Percentiles rank a stretch among this genome's conserved stretches.
These are phyloP conservation scores for Dendrobium catenatum DNA, from an alignment of 106 monocot species.

Conservation along the genomic window DNA sequence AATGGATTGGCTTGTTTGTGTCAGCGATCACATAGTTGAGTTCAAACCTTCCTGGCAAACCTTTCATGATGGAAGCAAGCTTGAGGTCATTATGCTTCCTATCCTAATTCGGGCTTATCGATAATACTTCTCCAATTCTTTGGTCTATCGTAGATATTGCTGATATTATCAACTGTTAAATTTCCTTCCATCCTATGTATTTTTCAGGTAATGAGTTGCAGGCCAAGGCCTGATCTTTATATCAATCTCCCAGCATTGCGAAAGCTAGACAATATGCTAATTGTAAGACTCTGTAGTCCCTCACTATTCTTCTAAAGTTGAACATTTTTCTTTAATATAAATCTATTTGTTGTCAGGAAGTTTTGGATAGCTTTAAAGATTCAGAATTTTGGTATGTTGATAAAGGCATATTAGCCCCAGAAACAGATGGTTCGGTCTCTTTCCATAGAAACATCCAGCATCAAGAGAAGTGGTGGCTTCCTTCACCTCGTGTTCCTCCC, in stretches of 20 bases:
- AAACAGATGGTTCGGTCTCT: constrained; percentile 57
- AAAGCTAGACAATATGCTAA: constrained; percentile 80
- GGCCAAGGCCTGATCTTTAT: constrained; percentile 61
- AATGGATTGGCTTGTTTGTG: constrained; percentile 81
- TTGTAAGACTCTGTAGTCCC: constrained; percentile 31
- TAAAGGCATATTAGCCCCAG: constrained; percentile 53
- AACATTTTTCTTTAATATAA: not conserved
- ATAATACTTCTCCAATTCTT: not conserved
- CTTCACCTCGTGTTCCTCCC: constrained; percentile 68
- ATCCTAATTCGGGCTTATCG: not conserved
- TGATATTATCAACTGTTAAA: no score
- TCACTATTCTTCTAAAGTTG: not conserved
- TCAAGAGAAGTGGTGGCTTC: constrained; percentile 96
- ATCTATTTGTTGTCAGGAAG: constrained; percentile 45
- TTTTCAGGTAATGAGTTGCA: constrained; percentile 74
- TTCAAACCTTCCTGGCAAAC: constrained; percentile 74
- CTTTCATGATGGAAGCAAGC: constrained; percentile 77
- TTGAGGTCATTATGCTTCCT: constrained; percentile 44
- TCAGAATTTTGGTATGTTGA: constrained; percentile 91
- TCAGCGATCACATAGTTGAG: constrained; percentile 86
- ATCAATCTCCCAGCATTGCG: constrained; percentile 82
- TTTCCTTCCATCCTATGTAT: not conserved
- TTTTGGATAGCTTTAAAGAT: constrained; percentile 59
- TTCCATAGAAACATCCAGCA: constrained; percentile 32
- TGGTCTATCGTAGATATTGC: not conserved